Evolutionary conservation across 2,329 filamentous ascomycete genomes (phyloP).

Genomic region (Aureobasidium zeae): DNA sequence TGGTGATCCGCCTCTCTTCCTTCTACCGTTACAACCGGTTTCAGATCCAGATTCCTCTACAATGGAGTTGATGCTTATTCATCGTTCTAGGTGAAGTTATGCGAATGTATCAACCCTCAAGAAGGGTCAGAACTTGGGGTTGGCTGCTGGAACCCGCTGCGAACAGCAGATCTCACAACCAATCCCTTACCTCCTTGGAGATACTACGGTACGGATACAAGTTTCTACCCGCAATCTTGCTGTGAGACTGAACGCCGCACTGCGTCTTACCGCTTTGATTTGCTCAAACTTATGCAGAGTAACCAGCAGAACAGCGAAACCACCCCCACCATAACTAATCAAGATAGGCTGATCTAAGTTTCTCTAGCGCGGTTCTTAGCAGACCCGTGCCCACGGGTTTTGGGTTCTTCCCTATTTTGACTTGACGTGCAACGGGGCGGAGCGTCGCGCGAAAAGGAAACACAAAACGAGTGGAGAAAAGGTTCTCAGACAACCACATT

Average conservation of each 20-base stretch:
- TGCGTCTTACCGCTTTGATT: constrained; percentile 1
- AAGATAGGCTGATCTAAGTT: neutral
- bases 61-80: too few species aligned
- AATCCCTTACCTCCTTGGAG: neutral
- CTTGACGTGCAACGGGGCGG: constrained; percentile 15
- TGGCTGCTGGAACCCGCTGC: too few species aligned
- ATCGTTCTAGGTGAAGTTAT: too few species aligned
- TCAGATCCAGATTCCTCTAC: constrained; percentile 1
- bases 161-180: too few species aligned
- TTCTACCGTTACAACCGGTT: constrained; percentile 10
- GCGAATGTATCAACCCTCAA: too few species aligned
- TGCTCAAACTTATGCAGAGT: too few species aligned
- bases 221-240: neutral
- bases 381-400: constrained; percentile 7
- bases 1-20: constrained; percentile 7
- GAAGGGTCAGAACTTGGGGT: too few species aligned
- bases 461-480: constrained; percentile 15
- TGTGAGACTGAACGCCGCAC: constrained; percentile 10
- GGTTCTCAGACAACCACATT: too few species aligned
- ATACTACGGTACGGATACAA: neutral
- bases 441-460: constrained; percentile 13
- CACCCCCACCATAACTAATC: neutral
- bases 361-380: constrained; percentile 11
- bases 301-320: too few species aligned
- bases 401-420: too few species aligned